Conservation (phyloP, 2,329 filamentous ascomycete species). For the Raffaelea arxii region DNA sequence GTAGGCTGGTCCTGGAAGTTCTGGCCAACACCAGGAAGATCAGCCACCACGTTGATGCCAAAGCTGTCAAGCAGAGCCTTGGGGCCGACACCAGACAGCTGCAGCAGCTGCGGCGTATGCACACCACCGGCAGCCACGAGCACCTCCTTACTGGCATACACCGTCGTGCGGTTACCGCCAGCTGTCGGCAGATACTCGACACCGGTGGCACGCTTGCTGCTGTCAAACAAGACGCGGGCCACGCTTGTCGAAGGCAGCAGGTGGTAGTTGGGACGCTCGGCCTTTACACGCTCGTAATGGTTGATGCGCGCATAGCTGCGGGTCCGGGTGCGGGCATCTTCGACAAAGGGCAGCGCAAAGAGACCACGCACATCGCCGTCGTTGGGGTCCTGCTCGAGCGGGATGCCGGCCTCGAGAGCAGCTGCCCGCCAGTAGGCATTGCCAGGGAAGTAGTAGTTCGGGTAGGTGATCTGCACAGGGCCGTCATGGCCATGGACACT, state of each 20-base stretch:
- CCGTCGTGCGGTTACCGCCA: slow-evolving; percentile 13
- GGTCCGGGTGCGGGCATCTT: slow-evolving; percentile 14
- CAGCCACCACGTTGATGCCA: slow-evolving; percentile 25
- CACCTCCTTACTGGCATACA: slow-evolving; percentile 24
- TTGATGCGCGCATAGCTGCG: slow-evolving; percentile 29
- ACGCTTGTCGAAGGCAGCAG: slow-evolving; percentile 37
- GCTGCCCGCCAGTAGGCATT: slow-evolving; percentile 13
- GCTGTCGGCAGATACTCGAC: slow-evolving; percentile 46
- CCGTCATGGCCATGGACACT: slow-evolving; percentile 18
- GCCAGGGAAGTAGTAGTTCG: slow-evolving; percentile 21
- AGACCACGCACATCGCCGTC: slow-evolving; percentile 15
- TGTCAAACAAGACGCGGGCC: slow-evolving; percentile 27
- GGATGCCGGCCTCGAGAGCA: not conserved
- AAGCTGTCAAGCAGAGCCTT: slow-evolving; percentile 26
- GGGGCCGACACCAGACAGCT: slow-evolving; percentile 37
- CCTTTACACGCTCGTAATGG: slow-evolving; percentile 26
- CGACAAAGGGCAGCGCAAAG: slow-evolving; percentile 2
- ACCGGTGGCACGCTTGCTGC: slow-evolving; percentile 42
- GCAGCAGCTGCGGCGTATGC: slow-evolving; percentile 31
- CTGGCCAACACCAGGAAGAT: slow-evolving; percentile 29
- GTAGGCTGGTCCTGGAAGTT: slow-evolving; percentile 26
- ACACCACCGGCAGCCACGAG: slow-evolving; percentile 32
- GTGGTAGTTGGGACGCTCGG: slow-evolving; percentile 26
- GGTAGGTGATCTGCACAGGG: slow-evolving; percentile 21
- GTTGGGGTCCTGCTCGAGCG: slow-evolving; percentile 5